Evolutionary conservation across 2,329 filamentous ascomycete genomes (phyloP), one percentile per base, ranked within the genome.

Genomic region (Cladosporium cucumerinum): DNA sequence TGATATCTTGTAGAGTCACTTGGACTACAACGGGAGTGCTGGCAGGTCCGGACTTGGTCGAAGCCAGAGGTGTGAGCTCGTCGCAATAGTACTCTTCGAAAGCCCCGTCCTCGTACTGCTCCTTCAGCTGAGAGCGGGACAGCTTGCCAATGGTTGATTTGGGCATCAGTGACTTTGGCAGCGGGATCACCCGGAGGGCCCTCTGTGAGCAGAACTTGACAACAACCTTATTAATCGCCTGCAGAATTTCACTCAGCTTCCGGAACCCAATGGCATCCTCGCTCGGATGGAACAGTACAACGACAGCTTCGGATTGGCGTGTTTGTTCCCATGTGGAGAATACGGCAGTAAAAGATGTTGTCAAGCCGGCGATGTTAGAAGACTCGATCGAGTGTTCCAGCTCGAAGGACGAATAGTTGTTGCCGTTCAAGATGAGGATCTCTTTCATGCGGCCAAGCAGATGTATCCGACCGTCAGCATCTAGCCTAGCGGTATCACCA

Each of bases 81-180:
- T 43, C 36, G 6, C 36, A 43, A 5, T 43, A 43, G 18, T 43
- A 43, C 36, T 43, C 18, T 43, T 43, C 36, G 16, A 59, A 65
- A 26, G 69, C 68, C 26, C 65, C 68, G 1, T 61, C 46, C 28
- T 68, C 59, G 10, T 32, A 34, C 18, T 30, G 30, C 8, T 30
- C 14, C 54, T 66, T 66, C 48, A 71, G 28, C 61, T 69, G 68
- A 18, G 66, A 63, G 11, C 70, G 60, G 12, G 70, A 71, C 14
- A 70, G 66, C 64, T 71, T 71, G 58, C 70, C 70, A 36, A 71
- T 68, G 0, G 69, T 70, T 10, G 70, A 69, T 57, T 67, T 67
- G 11, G 69, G 69, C 14, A 71, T 59, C 16, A 66, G 58, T 0
- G 64, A 51, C 57, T 69, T 67, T 14, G 69, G 66, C 26, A 71